Evolutionary conservation across 495 filamentous ascomycete species (phyloP).

Genomic region (Oleoguttula mirabilis): DNA sequence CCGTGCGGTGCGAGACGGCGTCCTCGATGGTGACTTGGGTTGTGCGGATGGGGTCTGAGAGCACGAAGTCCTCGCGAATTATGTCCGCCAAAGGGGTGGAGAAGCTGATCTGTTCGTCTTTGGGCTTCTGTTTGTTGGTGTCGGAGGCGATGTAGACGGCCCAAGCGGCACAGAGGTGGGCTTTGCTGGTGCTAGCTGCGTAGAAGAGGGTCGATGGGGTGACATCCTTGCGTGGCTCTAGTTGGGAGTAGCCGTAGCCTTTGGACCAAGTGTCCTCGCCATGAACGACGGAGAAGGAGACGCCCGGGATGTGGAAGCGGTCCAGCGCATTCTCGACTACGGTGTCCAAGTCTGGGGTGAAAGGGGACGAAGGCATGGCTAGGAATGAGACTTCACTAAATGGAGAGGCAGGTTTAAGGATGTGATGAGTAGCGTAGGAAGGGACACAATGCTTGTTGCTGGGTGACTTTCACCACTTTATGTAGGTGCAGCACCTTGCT

Average conservation of each 20-base stretch:
- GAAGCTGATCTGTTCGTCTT: constrained; percentile 24
- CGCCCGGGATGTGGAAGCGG: neutral
- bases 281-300: constrained; percentile 1
- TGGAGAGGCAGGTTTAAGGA: too few relatives aligned
- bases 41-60: constrained; percentile 35
- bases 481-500: too few relatives aligned
- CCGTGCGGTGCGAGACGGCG: constrained; percentile 13
- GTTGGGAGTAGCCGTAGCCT: constrained; percentile 3
- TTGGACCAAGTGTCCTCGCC: neutral
- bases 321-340: neutral
- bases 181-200: constrained; percentile 8
- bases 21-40: constrained; percentile 17
- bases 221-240: neutral
- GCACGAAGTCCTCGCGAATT: constrained; percentile 43
- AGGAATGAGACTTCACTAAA: too few relatives aligned
- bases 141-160: neutral
- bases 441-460: too few relatives aligned
- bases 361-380: neutral
- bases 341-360: constrained; percentile 1
- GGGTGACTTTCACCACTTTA: too few relatives aligned
- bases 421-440: too few relatives aligned
- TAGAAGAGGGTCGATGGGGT: constrained; percentile 2
- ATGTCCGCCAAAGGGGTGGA: constrained; percentile 38
- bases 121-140: neutral
- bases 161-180: constrained; percentile 4